These are phyloP conservation scores for Lathyrus tuberosus DNA, from an alignment of 306 rosid genomes.

Conservation along the genomic window DNA sequence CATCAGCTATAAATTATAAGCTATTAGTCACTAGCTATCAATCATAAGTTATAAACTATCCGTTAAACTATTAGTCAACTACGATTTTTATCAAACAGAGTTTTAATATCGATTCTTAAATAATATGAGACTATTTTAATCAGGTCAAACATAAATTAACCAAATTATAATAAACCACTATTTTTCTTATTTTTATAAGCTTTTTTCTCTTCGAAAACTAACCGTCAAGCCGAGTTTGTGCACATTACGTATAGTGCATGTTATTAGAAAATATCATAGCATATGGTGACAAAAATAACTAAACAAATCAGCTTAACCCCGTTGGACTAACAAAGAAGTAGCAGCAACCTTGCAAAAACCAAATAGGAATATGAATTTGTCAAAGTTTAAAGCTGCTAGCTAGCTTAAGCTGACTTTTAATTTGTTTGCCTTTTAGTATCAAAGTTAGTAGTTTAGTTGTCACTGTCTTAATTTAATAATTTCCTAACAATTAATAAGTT, in stretches of 20 bases:
- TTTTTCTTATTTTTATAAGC: background rate
- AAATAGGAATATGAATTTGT: conserved; percentile 27
- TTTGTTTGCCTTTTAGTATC: conserved; percentile 25
- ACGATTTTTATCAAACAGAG: too few species aligned
- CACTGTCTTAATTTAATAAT: background rate
- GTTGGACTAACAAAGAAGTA: background rate
- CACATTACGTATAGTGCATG: conserved; percentile 16
- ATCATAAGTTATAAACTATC: too few species aligned
- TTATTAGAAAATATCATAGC: background rate
- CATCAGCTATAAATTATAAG: too few species aligned
- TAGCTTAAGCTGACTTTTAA: conserved; percentile 5
- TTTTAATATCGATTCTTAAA: too few species aligned
- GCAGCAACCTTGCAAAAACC: background rate
- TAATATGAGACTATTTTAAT: too few species aligned
- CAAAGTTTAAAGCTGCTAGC: conserved; percentile 23
- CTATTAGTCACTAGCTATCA: too few species aligned
- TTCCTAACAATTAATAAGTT: background rate
- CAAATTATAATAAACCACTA: too few species aligned
- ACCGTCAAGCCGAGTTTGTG: background rate
- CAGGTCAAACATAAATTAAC: too few species aligned
- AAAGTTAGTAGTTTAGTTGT: background rate
- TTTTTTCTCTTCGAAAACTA: background rate
- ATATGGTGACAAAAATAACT: conserved; percentile 16
- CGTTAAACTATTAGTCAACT: too few species aligned
- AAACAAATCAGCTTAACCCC: conserved; percentile 1